Percentiles rank a stretch among this genome's conserved stretches.
These are phyloP conservation scores for Alternaria hordeiaustralica DNA, from an alignment of 2,329 filamentous ascomycete species.

Conservation along the genomic window DNA sequence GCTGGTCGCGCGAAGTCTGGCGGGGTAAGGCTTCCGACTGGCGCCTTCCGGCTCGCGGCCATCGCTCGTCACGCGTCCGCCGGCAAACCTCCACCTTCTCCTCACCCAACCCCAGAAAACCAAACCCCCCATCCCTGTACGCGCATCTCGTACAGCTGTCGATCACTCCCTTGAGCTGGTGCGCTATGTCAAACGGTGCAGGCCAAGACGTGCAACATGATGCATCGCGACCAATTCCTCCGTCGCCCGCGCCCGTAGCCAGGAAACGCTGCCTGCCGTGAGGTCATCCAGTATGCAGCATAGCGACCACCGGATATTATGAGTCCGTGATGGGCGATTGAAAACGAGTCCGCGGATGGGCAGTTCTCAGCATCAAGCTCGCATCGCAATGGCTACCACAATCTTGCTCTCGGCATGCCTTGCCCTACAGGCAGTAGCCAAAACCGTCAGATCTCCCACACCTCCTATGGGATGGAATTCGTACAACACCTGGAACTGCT, in stretches of 20 bases:
- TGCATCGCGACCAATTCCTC: constrained; percentile 9
- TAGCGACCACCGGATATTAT: background rate
- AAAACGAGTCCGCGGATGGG: background rate
- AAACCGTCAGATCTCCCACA: constrained; percentile 29
- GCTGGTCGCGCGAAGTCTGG: background rate
- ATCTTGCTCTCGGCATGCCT: constrained; percentile 8
- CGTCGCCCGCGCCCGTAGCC: background rate
- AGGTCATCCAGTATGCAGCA: background rate
- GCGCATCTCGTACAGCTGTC: background rate
- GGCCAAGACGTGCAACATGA: constrained; percentile 6
- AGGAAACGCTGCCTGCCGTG: background rate
- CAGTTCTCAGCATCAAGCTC: background rate
- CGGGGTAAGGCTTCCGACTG: background rate
- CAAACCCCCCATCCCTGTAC: background rate
- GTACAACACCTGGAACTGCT: constrained; percentile 64
- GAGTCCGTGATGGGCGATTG: background rate
- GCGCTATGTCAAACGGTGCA: background rate
- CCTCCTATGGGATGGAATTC: constrained; percentile 61
- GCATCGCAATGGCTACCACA: background rate
- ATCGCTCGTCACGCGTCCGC: background rate
- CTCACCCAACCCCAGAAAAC: background rate
- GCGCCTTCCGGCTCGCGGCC: background rate
- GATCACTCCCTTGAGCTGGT: background rate
- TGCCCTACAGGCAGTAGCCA: constrained; percentile 18
- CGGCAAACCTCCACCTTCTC: constrained; percentile 3